Evolutionary conservation across 257 asterid genomes (phyloP).

Genomic region (Petrea volubilis): DNA sequence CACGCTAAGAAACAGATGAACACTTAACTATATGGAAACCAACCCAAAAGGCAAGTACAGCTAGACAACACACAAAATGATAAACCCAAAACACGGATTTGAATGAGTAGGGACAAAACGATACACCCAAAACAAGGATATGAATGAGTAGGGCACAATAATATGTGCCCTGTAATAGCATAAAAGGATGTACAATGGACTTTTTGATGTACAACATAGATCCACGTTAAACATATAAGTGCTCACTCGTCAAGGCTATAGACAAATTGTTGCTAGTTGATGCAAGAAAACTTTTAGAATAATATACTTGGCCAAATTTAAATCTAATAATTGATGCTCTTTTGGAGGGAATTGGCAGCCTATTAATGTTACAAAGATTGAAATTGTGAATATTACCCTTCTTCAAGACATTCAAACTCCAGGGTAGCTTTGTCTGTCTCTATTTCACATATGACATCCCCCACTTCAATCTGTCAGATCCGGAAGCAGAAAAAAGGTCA

Average conservation of each 20-base stretch:
- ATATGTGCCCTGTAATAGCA: background rate
- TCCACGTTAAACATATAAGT: slow-evolving; percentile 14
- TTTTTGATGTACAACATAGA: slow-evolving; percentile 1
- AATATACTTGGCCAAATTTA: background rate
- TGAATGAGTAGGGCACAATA: slow-evolving; percentile 1
- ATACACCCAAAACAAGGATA: background rate
- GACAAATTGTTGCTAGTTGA: background rate
- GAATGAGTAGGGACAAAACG: background rate
- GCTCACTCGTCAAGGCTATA: slow-evolving; percentile 4
- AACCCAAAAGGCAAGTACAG: background rate
- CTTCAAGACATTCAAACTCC: slow-evolving; percentile 94
- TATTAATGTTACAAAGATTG: slow-evolving; percentile 19
- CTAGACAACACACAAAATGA: background rate
- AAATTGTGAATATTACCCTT: slow-evolving; percentile 63
- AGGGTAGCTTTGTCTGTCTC: slow-evolving; percentile 99
- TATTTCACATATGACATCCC: slow-evolving; percentile 92
- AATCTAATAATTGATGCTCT: slow-evolving; percentile 1
- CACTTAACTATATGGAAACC: slow-evolving; percentile 1
- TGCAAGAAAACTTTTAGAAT: background rate
- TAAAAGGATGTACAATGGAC: background rate
- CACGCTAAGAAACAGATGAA: slow-evolving; percentile 11
- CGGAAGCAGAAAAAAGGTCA: slow-evolving; percentile 32
- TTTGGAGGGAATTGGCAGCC: slow-evolving; percentile 13
- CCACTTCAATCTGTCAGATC: slow-evolving; percentile 79
- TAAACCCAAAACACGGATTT: background rate